Base-by-base conservation (phyloP, 2,329 filamentous ascomycete species). In the Penicillium italicum region DNA sequence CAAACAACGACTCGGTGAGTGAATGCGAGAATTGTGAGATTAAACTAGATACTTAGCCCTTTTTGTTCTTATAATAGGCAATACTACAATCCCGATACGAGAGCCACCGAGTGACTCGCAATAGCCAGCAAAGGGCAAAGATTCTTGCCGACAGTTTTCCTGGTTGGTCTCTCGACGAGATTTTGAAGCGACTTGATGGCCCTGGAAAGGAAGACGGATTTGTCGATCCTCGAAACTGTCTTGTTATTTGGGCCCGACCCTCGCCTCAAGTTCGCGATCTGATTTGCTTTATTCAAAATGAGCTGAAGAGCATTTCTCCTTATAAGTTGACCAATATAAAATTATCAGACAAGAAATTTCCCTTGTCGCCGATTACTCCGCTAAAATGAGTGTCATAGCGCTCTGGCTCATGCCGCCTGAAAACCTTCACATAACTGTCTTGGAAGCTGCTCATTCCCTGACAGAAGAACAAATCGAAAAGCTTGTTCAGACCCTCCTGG, bases 201-300 rank as follows among this genome's bases (percentile, higher is more conserved):
- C 82, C 82, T 1, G 72, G 77, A 0, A 75, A 88, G 33, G 82
- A 90, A 63, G 87, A 87, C 1, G 85, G 84, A 1, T 95, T 87
- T 67, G 71, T 79, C 49, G 91, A 96, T 69, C 82, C 85, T 45
- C 79, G 91, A 36, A 82, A 96, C 68, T 93, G 91, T 69, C 80
- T 96, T 18, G 89, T 91, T 1, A 86, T 96, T 67, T 97, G 91
- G 92, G 90, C 89, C 1, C 80, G 91, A 10, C 91, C 91, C 12
- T 87, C 91, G 0, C 73, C 83, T 42, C 83, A 86, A 57, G 77
- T 96, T 22, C 78, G 87, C 42, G 74, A 79, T 24, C 74, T 97
- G 57, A 85, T 91, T 4, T 73, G 76, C 0, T 80, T 80, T 54
- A 72, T 96, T 24, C 91, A 96, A 72, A 72, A 79, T 44, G 79